Conservation (phyloP, 2,329 filamentous ascomycete genomes). For the Epichloe typhina region DNA sequence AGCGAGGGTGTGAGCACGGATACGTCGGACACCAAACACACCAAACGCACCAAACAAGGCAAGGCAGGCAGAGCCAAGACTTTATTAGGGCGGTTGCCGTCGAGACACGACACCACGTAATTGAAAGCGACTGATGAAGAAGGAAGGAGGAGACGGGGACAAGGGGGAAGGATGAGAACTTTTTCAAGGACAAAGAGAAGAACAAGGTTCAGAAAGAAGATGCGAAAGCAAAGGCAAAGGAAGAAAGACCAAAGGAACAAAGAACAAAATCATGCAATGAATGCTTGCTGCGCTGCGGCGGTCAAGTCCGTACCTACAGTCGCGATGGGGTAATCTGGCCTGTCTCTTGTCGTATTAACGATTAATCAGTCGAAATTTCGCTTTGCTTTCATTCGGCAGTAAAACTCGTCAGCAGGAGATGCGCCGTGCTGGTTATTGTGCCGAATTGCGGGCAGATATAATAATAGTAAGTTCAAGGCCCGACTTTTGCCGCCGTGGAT, state of each 20-base stretch:
- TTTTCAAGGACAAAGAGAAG: background rate
- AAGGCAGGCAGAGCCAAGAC: background rate
- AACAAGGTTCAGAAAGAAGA: background rate
- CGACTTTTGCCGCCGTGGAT: background rate
- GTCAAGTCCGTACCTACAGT: background rate
- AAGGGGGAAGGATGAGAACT: background rate
- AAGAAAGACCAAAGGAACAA: background rate
- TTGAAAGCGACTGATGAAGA: background rate
- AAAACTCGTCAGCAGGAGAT: too few species aligned
- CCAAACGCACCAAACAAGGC: background rate
- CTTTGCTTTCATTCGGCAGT: too few species aligned
- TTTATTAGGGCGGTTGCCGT: background rate
- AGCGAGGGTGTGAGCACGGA: conserved; percentile 1
- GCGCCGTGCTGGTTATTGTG: too few species aligned
- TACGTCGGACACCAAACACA: conserved; percentile 3
- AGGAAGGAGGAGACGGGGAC: background rate
- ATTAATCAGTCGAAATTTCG: too few species aligned
- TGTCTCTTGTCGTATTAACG: background rate
- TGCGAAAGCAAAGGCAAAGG: background rate
- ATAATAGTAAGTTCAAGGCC: background rate
- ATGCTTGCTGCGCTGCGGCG: background rate
- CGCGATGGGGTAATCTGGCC: background rate
- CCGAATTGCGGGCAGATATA: background rate
- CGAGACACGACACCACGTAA: background rate
- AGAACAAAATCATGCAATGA: background rate